phyloP scores from a whole-genome alignment of 2,329 filamentous ascomycete genomes.

The Venturia nashicola region DNA sequence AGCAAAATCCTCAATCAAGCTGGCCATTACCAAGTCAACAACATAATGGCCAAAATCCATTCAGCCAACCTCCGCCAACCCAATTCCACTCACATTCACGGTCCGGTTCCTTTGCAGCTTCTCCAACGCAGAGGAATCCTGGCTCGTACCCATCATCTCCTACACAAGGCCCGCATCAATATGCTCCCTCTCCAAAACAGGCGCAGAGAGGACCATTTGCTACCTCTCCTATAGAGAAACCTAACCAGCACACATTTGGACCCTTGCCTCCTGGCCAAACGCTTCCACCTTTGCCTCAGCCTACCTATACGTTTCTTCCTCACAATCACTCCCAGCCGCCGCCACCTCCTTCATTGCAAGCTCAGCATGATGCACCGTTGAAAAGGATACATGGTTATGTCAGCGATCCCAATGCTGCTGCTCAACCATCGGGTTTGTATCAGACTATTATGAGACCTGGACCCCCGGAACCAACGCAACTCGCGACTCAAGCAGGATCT shows the following conservation, averaged over 20 bases:
- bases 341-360: neutral
- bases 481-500: neutral
- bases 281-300: neutral
- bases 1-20: neutral
- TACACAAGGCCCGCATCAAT: neutral
- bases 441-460: slow-evolving; percentile 8
- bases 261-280: neutral
- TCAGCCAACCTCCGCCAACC: neutral
- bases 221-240: neutral
- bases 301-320: neutral
- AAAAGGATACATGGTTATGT: slow-evolving; percentile 5
- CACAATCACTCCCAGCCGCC: neutral
- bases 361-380: slow-evolving; percentile 1
- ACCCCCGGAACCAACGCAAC: neutral
- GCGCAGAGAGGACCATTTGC: neutral
- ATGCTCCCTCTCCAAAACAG: neutral
- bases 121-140: neutral
- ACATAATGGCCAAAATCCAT: neutral
- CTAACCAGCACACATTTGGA: neutral
- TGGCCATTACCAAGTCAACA: neutral
- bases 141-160: neutral
- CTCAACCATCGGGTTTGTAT: slow-evolving; percentile 5
- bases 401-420: slow-evolving; percentile 5
- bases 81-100: neutral
- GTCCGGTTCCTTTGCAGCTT: neutral